Conservation (phyloP, 805 yeast species). For the Debaryomyces prosopidis region DNA sequence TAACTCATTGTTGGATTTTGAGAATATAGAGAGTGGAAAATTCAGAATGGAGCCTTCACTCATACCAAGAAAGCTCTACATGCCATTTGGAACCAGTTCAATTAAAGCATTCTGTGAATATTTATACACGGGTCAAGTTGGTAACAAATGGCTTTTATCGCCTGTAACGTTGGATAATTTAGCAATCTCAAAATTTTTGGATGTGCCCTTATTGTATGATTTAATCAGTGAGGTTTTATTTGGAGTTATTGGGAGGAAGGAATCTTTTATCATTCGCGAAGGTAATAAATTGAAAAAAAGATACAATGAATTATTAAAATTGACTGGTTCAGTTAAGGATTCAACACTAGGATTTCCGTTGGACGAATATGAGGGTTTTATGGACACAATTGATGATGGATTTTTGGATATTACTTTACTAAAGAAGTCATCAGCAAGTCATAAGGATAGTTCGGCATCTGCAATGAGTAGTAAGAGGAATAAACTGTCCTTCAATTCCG, state of each 20-base stretch:
- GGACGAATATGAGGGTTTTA: conserved; percentile 53
- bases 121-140: conserved; percentile 77
- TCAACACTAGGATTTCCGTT: conserved; percentile 37
- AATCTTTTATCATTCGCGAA: conserved; percentile 46
- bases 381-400: conserved; percentile 67
- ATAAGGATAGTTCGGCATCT: conserved; percentile 22
- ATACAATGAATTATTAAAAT: conserved; percentile 24
- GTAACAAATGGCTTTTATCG: conserved; percentile 68
- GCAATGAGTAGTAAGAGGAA: conserved; percentile 15
- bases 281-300: conserved; percentile 37
- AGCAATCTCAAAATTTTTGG: conserved; percentile 62
- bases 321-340: conserved; percentile 22
- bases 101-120: conserved; percentile 70
- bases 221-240: conserved; percentile 67
- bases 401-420: conserved; percentile 55
- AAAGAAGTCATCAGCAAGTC: conserved; percentile 42
- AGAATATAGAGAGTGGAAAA: conserved; percentile 27
- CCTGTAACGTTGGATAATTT: conserved; percentile 70
- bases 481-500: conserved; percentile 6
- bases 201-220: conserved; percentile 69
- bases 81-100: conserved; percentile 65
- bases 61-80: conserved; percentile 65
- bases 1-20: conserved; percentile 29
- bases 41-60: conserved; percentile 57
- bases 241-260: conserved; percentile 70